These are phyloP conservation scores for Blastocystis sp. DNA, from an alignment of 352 stramenopile genomes.

Conservation along the genomic window DNA sequence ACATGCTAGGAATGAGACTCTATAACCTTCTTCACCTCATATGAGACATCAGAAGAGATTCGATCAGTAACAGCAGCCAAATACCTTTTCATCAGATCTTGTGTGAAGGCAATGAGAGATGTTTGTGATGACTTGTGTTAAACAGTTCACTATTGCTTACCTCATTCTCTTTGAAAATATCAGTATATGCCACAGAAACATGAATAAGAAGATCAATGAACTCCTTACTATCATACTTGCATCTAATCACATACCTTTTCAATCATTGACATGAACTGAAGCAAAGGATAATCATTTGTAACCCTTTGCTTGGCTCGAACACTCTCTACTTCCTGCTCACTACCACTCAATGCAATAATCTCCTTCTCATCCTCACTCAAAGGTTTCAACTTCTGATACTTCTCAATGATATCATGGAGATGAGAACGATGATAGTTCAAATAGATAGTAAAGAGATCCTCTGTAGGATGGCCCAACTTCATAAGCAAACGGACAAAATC, in stretches of 20 bases:
- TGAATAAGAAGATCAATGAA: conserved; percentile 52
- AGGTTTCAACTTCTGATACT: conserved; percentile 23
- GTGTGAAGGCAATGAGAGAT: conserved; percentile 20
- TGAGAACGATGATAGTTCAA: conserved; percentile 8
- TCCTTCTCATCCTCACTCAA: conserved; percentile 50
- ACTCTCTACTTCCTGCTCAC: conserved; percentile 21
- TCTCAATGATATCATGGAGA: conserved; percentile 8
- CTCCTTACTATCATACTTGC: not conserved
- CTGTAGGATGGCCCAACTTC: conserved; percentile 4
- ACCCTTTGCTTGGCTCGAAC: conserved; percentile 18
- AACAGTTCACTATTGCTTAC: not conserved
- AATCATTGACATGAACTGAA: conserved; percentile 41
- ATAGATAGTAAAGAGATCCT: conserved; percentile 22
- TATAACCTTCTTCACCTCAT: not conserved
- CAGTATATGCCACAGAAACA: conserved; percentile 13
- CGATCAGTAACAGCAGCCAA: not conserved
- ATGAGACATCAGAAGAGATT: conserved; percentile 2
- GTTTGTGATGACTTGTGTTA: not conserved
- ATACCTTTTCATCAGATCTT: conserved; percentile 8
- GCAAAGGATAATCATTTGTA: conserved; percentile 34
- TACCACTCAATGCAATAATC: conserved; percentile 24
- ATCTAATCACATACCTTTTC: not conserved
- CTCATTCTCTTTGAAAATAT: conserved; percentile 42
- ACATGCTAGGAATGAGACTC: conserved; percentile 12
- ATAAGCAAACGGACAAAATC: conserved; percentile 47